These are phyloP conservation scores for Staphylotrichum longicolle DNA, from an alignment of 495 filamentous ascomycete species.

Conservation along the genomic window DNA sequence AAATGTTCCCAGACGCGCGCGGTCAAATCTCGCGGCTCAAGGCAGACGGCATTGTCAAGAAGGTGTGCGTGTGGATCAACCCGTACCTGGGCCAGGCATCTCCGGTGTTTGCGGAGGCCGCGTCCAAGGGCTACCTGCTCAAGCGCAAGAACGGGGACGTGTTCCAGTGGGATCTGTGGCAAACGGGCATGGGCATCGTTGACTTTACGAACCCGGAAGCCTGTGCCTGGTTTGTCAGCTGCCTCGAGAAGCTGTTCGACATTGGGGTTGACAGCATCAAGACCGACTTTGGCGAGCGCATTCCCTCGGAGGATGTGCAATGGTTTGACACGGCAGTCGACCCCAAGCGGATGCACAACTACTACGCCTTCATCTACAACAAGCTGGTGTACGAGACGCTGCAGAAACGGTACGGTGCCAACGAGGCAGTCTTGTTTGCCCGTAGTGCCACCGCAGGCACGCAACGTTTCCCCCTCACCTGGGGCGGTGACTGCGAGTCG, in stretches of 20 bases:
- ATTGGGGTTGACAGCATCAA: constrained; percentile 69
- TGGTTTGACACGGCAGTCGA: constrained; percentile 57
- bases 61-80: constrained; percentile 71
- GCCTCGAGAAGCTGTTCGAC: constrained; percentile 60
- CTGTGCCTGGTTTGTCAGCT: constrained; percentile 56
- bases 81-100: constrained; percentile 68
- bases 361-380: constrained; percentile 70
- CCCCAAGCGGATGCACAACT: constrained; percentile 69
- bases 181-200: constrained; percentile 70
- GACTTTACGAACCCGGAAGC: constrained; percentile 73
- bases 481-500: constrained; percentile 68
- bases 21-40: constrained; percentile 63
- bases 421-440: constrained; percentile 65
- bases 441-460: constrained; percentile 64
- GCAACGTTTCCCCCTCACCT: constrained; percentile 65
- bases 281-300: constrained; percentile 72
- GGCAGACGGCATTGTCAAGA: constrained; percentile 52
- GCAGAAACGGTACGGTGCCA: constrained; percentile 54
- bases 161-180: constrained; percentile 74
- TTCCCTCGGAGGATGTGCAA: constrained; percentile 59
- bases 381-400: constrained; percentile 65
- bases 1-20: constrained; percentile 67
- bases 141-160: constrained; percentile 67
- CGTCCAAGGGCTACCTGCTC: constrained; percentile 64
- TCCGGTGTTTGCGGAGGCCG: constrained; percentile 61